Evolutionary conservation across 2,329 filamentous ascomycete species (phyloP).

Genomic region (Colletotrichum echinochloae): DNA sequence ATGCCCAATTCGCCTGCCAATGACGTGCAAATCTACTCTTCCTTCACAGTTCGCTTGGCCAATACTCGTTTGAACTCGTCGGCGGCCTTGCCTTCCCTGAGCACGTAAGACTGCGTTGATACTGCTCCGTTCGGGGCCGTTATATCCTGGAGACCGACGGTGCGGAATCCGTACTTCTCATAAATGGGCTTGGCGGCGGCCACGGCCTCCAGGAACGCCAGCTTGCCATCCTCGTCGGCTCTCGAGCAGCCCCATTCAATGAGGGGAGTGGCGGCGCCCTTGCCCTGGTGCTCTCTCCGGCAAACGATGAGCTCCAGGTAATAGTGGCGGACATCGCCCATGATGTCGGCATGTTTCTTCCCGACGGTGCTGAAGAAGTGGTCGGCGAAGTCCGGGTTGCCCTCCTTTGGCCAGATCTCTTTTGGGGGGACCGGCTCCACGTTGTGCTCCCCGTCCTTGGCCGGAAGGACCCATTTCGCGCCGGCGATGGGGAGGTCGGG

Average conservation of each 20-base stretch:
- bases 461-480: conserved; percentile 60
- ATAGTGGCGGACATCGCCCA: conserved; percentile 59
- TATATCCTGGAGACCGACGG: conserved; percentile 52
- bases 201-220: conserved; percentile 65
- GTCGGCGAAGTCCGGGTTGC: conserved; percentile 50
- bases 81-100: conserved; percentile 43
- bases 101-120: conserved; percentile 53
- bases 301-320: conserved; percentile 62
- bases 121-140: conserved; percentile 46
- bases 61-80: neutral
- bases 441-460: conserved; percentile 41
- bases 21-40: neutral
- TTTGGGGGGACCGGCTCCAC: conserved; percentile 42
- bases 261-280: conserved; percentile 57
- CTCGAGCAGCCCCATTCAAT: conserved; percentile 60
- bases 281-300: conserved; percentile 56
- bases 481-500: conserved; percentile 55
- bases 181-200: conserved; percentile 61
- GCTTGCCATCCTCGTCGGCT: conserved; percentile 57
- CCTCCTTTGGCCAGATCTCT: conserved; percentile 55
- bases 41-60: neutral
- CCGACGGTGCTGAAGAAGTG: conserved; percentile 56
- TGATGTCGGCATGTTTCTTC: conserved; percentile 51
- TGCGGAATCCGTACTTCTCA: conserved; percentile 59
- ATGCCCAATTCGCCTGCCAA: neutral